Conservation (phyloP, 306 rosid genomes). For the Cicer bijugum region DNA sequence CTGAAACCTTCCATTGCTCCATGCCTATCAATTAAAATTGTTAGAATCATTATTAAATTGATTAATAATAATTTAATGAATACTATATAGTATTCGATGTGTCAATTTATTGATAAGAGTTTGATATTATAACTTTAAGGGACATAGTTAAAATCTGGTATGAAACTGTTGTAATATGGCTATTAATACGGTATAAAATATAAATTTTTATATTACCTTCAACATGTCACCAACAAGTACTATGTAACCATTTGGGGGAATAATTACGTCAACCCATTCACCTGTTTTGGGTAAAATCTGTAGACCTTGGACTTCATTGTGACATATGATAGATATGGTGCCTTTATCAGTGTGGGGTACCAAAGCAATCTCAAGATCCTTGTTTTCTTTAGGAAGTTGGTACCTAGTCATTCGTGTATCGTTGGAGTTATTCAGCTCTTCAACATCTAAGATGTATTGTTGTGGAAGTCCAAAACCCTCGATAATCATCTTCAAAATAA, state of each 20-base stretch:
- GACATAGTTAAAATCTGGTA: no score
- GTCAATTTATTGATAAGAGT: no score
- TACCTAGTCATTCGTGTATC: constrained; percentile 52
- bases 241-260: constrained; percentile 44
- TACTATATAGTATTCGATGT: no score
- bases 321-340: constrained; percentile 47
- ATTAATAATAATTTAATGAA: neutral
- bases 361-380: constrained; percentile 14
- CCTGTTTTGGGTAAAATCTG: constrained; percentile 54
- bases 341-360: constrained; percentile 58
- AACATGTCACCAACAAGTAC: constrained; percentile 58
- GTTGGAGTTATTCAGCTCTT: constrained; percentile 32
- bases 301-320: constrained; percentile 57
- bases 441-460: constrained; percentile 41
- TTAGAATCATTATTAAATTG: neutral
- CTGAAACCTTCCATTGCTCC: constrained; percentile 65
- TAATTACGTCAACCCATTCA: constrained; percentile 46
- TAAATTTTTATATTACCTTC: constrained; percentile 35
- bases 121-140: no score
- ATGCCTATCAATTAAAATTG: constrained; percentile 41
- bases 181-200: no score
- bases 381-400: constrained; percentile 38
- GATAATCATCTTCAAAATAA: constrained; percentile 49
- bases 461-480: constrained; percentile 49
- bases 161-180: no score